Base-by-base conservation (phyloP, 441 rosid genomes). In the Arabidopsis lyrata region DNA sequence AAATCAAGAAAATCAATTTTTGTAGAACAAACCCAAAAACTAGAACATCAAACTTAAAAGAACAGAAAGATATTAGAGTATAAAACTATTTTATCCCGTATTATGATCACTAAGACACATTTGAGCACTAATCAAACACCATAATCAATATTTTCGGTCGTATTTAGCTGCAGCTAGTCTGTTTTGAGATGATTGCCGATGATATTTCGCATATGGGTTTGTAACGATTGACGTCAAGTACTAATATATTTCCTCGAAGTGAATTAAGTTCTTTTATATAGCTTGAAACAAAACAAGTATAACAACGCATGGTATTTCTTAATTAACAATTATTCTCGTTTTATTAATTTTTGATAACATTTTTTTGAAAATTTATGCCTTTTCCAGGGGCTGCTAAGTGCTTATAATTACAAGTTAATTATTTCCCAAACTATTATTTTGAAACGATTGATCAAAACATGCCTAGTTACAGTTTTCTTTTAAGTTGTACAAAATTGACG, bases 91-190 rank as follows among this genome's bases (percentile, higher is more conserved):
- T 6, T 14, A 27, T 24, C 32, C 7, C 2, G 8, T n/a, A 36
- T 66, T 39, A 39, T 59, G 22, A 47, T 50, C n/a, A 59, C 41
- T 8, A 65, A 64, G 42, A 55, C 31, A 15, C 71, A 64, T 47
- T 65, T 38, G 24, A 56, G 31, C 59, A 45, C 32, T 56, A 36
- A 50, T 67, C 55, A 52, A 45, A 58, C 78, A 31, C 31, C 49
- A 27, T 6, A 12, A 7, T 47, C 42, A 47, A 24, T 36, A 44
- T 55, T 22, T 65, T 13, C 6, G 18, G 73, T 66, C 78, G 47
- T 66, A 66, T 74, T 14, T 66, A 29, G 29, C 77, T 29, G n/a
- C n/a, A n/a, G 77, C 60, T 48, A 56, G n/a, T 20, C 48, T 24
- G 70, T 44, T 20, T 44, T 32, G 13, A 42, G 39, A 63, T 53